phyloP scores from a whole-genome alignment of 192 early-diverging fungal species.

The Geranomyces variabilis region DNA sequence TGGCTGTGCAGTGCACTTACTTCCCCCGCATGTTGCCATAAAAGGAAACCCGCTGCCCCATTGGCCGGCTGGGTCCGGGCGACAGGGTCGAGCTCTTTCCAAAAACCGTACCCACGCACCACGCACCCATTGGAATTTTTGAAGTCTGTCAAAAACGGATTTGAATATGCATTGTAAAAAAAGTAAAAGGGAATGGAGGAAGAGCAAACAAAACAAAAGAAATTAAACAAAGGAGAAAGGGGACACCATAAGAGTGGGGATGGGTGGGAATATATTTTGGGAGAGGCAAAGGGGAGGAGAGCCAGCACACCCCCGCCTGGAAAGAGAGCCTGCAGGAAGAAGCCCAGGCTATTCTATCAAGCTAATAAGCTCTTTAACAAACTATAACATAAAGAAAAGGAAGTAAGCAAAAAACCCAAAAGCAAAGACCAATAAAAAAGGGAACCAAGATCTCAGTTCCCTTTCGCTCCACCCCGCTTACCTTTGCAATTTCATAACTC shows the following conservation, averaged over 20 bases:
- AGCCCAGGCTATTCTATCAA: conserved; percentile 62
- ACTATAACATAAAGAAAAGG: conserved; percentile 31
- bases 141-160: not conserved
- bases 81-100: too few relatives aligned
- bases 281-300: not conserved
- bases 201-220: not conserved
- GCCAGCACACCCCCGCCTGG: not conserved
- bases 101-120: too few relatives aligned
- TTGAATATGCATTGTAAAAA: not conserved
- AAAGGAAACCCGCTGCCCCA: too few relatives aligned
- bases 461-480: not conserved
- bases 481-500: conserved; percentile 86
- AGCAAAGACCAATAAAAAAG: not conserved
- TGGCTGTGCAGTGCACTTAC: too few relatives aligned
- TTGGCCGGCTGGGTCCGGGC: too few relatives aligned
- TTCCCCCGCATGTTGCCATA: too few relatives aligned
- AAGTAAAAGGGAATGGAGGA: not conserved
- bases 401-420: not conserved
- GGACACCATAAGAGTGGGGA: too few relatives aligned
- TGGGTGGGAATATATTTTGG: not conserved
- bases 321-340: too few relatives aligned
- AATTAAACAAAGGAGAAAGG: not conserved
- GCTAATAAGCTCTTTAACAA: conserved; percentile 79
- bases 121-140: too few relatives aligned
- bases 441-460: not conserved